A percentile compares a stretch with the other conserved stretches of the same genome.
Conservation (phyloP, 2,329 filamentous ascomycete genomes). For the Sphaerulina vaccinii region DNA sequence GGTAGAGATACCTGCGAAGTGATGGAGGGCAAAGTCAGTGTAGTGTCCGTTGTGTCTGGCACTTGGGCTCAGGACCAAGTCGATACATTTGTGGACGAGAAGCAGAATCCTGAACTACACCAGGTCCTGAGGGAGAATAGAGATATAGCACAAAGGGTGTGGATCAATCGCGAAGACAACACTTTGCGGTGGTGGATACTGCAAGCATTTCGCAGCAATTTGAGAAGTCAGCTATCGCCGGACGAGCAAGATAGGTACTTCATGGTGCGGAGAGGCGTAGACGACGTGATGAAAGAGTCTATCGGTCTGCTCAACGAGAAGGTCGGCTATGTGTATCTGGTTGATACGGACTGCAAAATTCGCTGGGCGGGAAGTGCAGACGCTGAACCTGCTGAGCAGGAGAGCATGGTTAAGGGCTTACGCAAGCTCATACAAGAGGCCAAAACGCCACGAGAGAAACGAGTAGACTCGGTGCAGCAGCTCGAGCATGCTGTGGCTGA, state of each 20-base stretch:
- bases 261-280: slow-evolving; percentile 57
- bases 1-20: slow-evolving; percentile 70
- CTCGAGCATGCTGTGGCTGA: slow-evolving; percentile 19
- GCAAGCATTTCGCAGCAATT: slow-evolving; percentile 49
- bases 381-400: slow-evolving; percentile 64
- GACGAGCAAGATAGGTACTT: slow-evolving; percentile 60
- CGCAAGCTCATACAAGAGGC: slow-evolving; percentile 61
- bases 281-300: slow-evolving; percentile 56
- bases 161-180: slow-evolving; percentile 87
- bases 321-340: slow-evolving; percentile 89
- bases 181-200: slow-evolving; percentile 60
- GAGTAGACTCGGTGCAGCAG: slow-evolving; percentile 19
- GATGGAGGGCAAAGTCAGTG: slow-evolving; percentile 65
- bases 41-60: slow-evolving; percentile 79
- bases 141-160: slow-evolving; percentile 69
- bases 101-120: slow-evolving; percentile 68
- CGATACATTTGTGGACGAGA: slow-evolving; percentile 65
- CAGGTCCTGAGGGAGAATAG: slow-evolving; percentile 56
- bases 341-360: slow-evolving; percentile 84
- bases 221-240: slow-evolving; percentile 49
- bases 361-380: slow-evolving; percentile 86
- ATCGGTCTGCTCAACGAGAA: slow-evolving; percentile 78
- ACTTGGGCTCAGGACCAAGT: slow-evolving; percentile 83
- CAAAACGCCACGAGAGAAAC: slow-evolving; percentile 22
- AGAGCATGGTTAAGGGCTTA: slow-evolving; percentile 65